Evolutionary conservation across 2,329 filamentous ascomycete genomes (phyloP).

Genomic region (Parastagonospora avenae): DNA sequence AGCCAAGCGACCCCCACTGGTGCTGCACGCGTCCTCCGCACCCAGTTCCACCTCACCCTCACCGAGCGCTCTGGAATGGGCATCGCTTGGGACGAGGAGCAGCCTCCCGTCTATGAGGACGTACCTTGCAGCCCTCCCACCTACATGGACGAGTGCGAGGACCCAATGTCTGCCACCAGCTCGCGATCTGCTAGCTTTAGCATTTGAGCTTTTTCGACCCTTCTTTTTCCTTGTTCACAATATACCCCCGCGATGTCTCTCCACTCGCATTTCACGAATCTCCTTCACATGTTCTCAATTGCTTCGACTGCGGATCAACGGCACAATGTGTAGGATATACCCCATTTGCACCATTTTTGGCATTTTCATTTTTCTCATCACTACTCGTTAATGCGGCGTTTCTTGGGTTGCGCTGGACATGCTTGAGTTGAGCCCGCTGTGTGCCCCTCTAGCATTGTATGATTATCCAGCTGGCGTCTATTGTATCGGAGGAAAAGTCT

Average conservation of each 20-base stretch:
- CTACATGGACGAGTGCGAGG: slow-evolving; percentile 45
- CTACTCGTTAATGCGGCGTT: slow-evolving; percentile 6
- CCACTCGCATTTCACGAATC: slow-evolving; percentile 19
- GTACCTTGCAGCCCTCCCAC: slow-evolving; percentile 83
- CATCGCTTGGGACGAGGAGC: slow-evolving; percentile 96
- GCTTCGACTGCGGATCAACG: slow-evolving; percentile 19
- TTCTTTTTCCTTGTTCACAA: slow-evolving; percentile 5
- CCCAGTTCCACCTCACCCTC: slow-evolving; percentile 83
- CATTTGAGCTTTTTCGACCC: slow-evolving; percentile 14
- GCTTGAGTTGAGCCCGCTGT: slow-evolving; percentile 14
- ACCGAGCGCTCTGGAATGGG: slow-evolving; percentile 86
- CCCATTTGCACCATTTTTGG: slow-evolving; percentile 10
- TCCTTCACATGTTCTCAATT: slow-evolving; percentile 22
- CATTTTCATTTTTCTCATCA: slow-evolving; percentile 10
- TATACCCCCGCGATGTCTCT: slow-evolving; percentile 4
- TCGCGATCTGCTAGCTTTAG: slow-evolving; percentile 35
- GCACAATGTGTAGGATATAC: slow-evolving; percentile 35
- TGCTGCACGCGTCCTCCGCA: slow-evolving; percentile 85
- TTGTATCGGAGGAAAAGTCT: slow-evolving; percentile 4
- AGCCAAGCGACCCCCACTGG: slow-evolving; percentile 84
- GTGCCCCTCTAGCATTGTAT: slow-evolving; percentile 18
- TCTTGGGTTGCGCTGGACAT: slow-evolving; percentile 5
- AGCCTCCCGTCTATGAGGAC: slow-evolving; percentile 91
- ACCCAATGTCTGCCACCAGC: slow-evolving; percentile 22
- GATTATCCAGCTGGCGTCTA: neutral